Conservation (phyloP, 2,329 filamentous ascomycete genomes). For the Fusarium proliferatum region DNA sequence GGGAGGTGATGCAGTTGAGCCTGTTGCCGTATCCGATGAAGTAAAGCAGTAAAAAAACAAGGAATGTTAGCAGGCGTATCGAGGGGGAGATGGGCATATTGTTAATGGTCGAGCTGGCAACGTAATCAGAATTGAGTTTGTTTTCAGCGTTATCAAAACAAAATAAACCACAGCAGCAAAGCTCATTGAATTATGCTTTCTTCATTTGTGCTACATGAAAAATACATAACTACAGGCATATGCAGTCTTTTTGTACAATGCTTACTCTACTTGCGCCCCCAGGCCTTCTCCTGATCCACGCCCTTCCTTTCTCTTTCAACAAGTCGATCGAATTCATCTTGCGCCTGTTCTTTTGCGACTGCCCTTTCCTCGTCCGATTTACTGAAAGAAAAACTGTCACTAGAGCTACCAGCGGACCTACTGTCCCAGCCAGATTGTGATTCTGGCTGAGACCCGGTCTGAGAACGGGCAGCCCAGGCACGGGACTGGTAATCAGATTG, state of each 20-base stretch:
- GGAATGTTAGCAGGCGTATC: background rate
- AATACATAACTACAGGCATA: background rate
- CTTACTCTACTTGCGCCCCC: slow-evolving; percentile 30
- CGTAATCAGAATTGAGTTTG: slow-evolving; percentile 8
- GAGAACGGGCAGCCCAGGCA: slow-evolving; percentile 26
- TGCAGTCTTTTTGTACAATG: slow-evolving; percentile 3
- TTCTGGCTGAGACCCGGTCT: slow-evolving; percentile 20
- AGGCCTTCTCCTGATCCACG: slow-evolving; percentile 45
- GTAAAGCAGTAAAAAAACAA: slow-evolving; percentile 43
- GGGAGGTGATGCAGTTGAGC: slow-evolving; percentile 49
- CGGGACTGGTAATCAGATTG: slow-evolving; percentile 32
- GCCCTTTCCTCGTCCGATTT: slow-evolving; percentile 52
- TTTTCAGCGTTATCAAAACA: background rate
- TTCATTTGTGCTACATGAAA: slow-evolving; percentile 7
- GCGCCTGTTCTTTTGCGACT: slow-evolving; percentile 57
- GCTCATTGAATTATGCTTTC: background rate
- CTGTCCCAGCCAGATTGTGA: slow-evolving; percentile 42
- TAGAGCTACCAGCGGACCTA: slow-evolving; percentile 41
- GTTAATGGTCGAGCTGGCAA: slow-evolving; percentile 16
- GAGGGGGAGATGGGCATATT: slow-evolving; percentile 3
- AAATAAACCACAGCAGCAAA: background rate
- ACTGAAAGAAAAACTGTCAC: slow-evolving; percentile 51
- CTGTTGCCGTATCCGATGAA: slow-evolving; percentile 51
- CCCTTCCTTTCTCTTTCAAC: slow-evolving; percentile 58
- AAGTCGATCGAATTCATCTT: slow-evolving; percentile 62